A percentile compares a stretch with the other conserved stretches of the same genome.
phyloP scores from a whole-genome alignment of 148 eudicot species.

The Drosera capensis region DNA sequence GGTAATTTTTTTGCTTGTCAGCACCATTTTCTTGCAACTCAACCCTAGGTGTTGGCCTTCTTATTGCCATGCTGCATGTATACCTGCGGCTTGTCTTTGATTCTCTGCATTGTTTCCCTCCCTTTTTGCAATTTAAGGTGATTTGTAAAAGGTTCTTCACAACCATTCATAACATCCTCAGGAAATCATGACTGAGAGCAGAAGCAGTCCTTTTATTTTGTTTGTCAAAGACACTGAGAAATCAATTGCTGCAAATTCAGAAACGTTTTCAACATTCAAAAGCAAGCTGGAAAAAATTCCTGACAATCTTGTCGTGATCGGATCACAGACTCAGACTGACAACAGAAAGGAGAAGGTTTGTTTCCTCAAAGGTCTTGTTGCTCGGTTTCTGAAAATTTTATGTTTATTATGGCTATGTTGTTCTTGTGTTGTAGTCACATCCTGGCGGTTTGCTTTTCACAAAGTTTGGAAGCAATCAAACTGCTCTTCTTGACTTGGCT shows the following conservation, averaged over 20 bases:
- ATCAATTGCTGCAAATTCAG: slow-evolving; percentile 66
- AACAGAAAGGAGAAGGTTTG: slow-evolving; percentile 81
- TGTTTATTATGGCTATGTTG: slow-evolving; percentile 1
- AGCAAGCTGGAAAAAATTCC: slow-evolving; percentile 69
- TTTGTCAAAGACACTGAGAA: slow-evolving; percentile 86
- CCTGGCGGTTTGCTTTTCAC: slow-evolving; percentile 86
- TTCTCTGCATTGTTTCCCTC: background rate
- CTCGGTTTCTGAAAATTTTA: slow-evolving; percentile 2
- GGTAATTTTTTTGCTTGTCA: too few relatives aligned
- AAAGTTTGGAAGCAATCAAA: slow-evolving; percentile 82
- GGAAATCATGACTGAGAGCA: slow-evolving; percentile 54
- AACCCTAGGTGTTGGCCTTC: too few relatives aligned
- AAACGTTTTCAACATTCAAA: slow-evolving; percentile 49
- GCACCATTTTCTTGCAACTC: too few relatives aligned
- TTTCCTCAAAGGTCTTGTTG: background rate
- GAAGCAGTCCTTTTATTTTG: slow-evolving; percentile 63
- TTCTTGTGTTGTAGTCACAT: slow-evolving; percentile 48
- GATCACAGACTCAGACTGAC: slow-evolving; percentile 72
- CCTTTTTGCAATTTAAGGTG: too few relatives aligned
- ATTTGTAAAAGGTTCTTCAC: too few relatives aligned
- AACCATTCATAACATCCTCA: slow-evolving; percentile 7
- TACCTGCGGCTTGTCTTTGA: background rate
- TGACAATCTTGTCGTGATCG: slow-evolving; percentile 69
- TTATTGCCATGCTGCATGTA: too few relatives aligned
- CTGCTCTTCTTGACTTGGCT: slow-evolving; percentile 85